A percentile compares a stretch with the other conserved stretches of the same genome.
Evolutionary conservation across 805 yeast genomes (phyloP).

Genomic region (Wickerhamomyces tratensis): DNA sequence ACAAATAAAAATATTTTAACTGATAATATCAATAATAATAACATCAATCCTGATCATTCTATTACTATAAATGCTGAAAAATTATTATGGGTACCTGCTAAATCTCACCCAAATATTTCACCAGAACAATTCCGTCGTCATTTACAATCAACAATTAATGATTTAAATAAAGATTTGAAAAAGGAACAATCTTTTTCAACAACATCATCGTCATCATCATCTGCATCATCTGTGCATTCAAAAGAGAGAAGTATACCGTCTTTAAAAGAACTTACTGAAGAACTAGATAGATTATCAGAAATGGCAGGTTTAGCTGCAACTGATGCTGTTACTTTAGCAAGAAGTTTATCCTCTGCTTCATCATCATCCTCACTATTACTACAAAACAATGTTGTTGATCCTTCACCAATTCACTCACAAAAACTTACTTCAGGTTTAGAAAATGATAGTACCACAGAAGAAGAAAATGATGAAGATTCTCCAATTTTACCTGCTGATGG

Average conservation of each 20-base stretch:
- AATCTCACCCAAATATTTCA: slow-evolving; percentile 87
- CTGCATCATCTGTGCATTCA: background rate
- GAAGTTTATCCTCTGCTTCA: slow-evolving; percentile 66
- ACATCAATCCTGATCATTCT: background rate
- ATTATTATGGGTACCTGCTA: slow-evolving; percentile 92
- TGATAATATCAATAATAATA: background rate
- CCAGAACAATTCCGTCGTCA: slow-evolving; percentile 76
- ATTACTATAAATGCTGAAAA: slow-evolving; percentile 28
- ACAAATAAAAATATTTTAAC: background rate
- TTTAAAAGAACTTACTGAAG: slow-evolving; percentile 61
- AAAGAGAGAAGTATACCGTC: slow-evolving; percentile 40
- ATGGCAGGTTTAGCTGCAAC: slow-evolving; percentile 70
- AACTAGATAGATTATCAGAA: slow-evolving; percentile 63
- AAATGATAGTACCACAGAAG: background rate
- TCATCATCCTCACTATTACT: slow-evolving; percentile 30
- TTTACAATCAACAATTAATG: slow-evolving; percentile 35
- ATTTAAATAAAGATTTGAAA: slow-evolving; percentile 7
- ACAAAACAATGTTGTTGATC: background rate
- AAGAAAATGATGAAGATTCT: slow-evolving; percentile 16
- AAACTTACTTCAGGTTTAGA: background rate
- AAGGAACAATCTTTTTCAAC: background rate
- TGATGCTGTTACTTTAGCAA: slow-evolving; percentile 76
- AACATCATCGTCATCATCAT: too few species aligned
- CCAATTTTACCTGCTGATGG: slow-evolving; percentile 9
- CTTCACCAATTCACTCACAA: background rate